These are phyloP conservation scores for Cladosporium sp. DNA, from an alignment of 2,329 filamentous ascomycete species.

Conservation along the genomic window DNA sequence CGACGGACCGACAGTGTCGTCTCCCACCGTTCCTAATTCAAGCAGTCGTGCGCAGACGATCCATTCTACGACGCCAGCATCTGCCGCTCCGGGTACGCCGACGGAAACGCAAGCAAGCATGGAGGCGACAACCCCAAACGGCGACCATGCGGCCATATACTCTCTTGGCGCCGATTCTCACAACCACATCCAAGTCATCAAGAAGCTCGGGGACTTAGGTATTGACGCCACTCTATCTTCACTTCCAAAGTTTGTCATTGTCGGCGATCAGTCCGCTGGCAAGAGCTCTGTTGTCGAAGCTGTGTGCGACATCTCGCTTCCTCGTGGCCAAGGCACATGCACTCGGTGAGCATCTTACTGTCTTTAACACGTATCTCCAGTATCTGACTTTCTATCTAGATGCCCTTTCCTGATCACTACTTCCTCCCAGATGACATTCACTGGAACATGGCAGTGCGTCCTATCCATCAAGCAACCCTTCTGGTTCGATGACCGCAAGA, in stretches of 20 bases:
- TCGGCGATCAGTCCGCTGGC: constrained; percentile 81
- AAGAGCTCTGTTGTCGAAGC: constrained; percentile 65
- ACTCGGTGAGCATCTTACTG: constrained; percentile 41
- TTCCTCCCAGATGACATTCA: constrained; percentile 46
- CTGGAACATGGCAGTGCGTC: constrained; percentile 60
- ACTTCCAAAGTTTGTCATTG: constrained; percentile 74
- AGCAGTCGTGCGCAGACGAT: constrained; percentile 1
- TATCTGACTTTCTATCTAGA: background rate
- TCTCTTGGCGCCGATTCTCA: constrained; percentile 61
- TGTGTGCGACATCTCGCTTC: constrained; percentile 62
- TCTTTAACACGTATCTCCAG: no score
- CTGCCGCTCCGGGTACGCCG: background rate
- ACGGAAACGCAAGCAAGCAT: background rate
- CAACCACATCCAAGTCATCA: constrained; percentile 61
- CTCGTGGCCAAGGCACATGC: constrained; percentile 67
- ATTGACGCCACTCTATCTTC: constrained; percentile 64
- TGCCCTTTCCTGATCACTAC: constrained; percentile 79
- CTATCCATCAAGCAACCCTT: constrained; percentile 67
- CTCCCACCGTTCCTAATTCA: background rate
- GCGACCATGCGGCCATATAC: constrained; percentile 31
- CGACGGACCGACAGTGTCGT: background rate
- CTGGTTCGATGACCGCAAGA: constrained; percentile 13
- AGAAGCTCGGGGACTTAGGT: constrained; percentile 66
- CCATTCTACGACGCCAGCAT: background rate
- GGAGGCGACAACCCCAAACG: constrained; percentile 1